Evolutionary conservation across 2,329 filamentous ascomycete genomes (phyloP).

Genomic region (Grosmannia huntii): DNA sequence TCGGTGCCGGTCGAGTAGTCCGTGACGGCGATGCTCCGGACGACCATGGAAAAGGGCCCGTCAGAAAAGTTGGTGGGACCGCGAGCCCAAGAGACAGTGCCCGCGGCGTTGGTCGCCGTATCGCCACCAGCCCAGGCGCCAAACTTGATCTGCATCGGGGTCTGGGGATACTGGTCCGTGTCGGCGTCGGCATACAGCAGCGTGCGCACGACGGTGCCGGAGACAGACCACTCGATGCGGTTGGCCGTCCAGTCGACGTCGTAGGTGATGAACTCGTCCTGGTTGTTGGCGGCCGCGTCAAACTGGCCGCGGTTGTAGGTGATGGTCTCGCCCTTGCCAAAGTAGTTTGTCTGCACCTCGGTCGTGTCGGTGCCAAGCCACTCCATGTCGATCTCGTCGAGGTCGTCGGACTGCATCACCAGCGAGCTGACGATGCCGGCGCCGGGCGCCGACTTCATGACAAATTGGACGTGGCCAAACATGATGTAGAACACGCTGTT

Average conservation of each 20-base stretch:
- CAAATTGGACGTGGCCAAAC: slow-evolving; percentile 85
- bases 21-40: slow-evolving; percentile 61
- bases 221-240: slow-evolving; percentile 78
- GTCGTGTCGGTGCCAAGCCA: slow-evolving; percentile 70
- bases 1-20: slow-evolving; percentile 88
- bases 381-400: slow-evolving; percentile 97
- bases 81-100: slow-evolving; percentile 82
- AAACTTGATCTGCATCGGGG: slow-evolving; percentile 88
- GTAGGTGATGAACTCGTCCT: slow-evolving; percentile 71
- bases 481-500: slow-evolving; percentile 95
- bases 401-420: slow-evolving; percentile 77
- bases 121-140: slow-evolving; percentile 91
- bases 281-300: slow-evolving; percentile 57
- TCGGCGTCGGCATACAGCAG: slow-evolving; percentile 54
- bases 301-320: slow-evolving; percentile 82
- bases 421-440: slow-evolving; percentile 87
- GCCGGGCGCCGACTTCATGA: slow-evolving; percentile 75
- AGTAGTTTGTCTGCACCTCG: slow-evolving; percentile 94
- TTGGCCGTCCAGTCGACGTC: slow-evolving; percentile 81
- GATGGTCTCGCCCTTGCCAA: slow-evolving; percentile 78
- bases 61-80: slow-evolving; percentile 72
- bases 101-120: slow-evolving; percentile 52
- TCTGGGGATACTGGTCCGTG: slow-evolving; percentile 77
- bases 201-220: slow-evolving; percentile 63
- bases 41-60: slow-evolving; percentile 77